Evolutionary conservation across 2,329 filamentous ascomycete genomes (phyloP).

Genomic region (Zymoseptoria tritici): DNA sequence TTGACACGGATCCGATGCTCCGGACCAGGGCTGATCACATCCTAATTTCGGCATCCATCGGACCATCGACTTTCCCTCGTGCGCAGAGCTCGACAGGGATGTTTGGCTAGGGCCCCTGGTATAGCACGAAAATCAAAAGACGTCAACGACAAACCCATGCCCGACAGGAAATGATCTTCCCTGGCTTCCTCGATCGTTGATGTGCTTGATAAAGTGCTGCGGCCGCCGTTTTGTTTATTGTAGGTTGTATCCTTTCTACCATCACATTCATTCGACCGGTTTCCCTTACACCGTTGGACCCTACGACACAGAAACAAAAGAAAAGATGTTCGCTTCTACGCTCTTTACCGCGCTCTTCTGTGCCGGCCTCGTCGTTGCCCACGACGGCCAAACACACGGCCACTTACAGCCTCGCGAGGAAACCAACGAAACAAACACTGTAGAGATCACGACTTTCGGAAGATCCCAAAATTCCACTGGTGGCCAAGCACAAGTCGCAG

Average conservation of each 20-base stretch:
- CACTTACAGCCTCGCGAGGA: background rate
- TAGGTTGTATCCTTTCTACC: background rate
- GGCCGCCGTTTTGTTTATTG: background rate
- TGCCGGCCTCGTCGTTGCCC: background rate
- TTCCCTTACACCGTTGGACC: background rate
- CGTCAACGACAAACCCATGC: background rate
- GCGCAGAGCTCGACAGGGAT: background rate
- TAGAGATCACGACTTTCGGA: conserved; percentile 6
- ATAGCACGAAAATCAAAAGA: background rate
- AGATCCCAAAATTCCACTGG: conserved; percentile 11
- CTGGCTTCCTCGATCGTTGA: background rate
- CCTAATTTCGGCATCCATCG: background rate
- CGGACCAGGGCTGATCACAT: background rate
- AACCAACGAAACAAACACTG: conserved; percentile 2
- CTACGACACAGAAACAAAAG: background rate
- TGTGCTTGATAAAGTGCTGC: too few relatives aligned
- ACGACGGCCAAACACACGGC: background rate
- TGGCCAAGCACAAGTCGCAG: conserved; percentile 11
- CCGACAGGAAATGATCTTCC: background rate
- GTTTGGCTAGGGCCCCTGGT: background rate
- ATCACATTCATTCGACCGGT: background rate
- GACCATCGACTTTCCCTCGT: background rate
- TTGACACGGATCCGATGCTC: background rate
- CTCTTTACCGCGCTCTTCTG: background rate
- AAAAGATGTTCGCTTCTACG: background rate